These are phyloP conservation scores for Phyllosticta capitalensis DNA, from an alignment of 2,329 filamentous ascomycete species.

Conservation along the genomic window DNA sequence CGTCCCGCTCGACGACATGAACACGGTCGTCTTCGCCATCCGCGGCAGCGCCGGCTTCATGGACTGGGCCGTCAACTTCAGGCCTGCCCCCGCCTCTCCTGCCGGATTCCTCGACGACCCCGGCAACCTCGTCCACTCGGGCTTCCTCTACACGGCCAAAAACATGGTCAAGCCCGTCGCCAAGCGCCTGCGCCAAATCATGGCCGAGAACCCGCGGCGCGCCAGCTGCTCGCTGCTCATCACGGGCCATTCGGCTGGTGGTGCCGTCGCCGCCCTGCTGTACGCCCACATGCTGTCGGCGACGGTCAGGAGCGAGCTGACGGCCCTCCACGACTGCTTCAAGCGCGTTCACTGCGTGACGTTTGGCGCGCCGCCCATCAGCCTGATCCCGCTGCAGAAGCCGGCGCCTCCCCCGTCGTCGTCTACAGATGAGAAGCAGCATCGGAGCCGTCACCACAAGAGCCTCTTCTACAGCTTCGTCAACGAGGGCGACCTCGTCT, in stretches of 20 bases:
- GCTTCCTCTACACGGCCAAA: conserved; percentile 66
- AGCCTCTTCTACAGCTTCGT: conserved; percentile 71
- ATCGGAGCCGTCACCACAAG: conserved; percentile 37
- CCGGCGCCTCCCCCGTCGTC: conserved; percentile 37
- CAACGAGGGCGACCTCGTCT: conserved; percentile 79
- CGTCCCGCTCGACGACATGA: conserved; percentile 65
- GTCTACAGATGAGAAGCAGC: too few relatives aligned
- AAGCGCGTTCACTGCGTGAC: conserved; percentile 75
- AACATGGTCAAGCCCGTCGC: conserved; percentile 69
- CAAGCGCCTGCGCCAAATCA: conserved; percentile 55
- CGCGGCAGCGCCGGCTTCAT: conserved; percentile 70
- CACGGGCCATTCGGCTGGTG: conserved; percentile 79
- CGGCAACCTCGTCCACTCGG: conserved; percentile 69
- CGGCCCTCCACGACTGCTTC: conserved; percentile 58
- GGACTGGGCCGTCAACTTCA: conserved; percentile 81
- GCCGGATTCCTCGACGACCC: conserved; percentile 65
- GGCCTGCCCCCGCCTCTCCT: conserved; percentile 57
- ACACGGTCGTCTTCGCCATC: conserved; percentile 75
- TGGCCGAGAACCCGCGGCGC: conserved; percentile 61
- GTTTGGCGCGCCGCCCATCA: conserved; percentile 75
- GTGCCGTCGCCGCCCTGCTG: conserved; percentile 69
- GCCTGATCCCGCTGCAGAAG: conserved; percentile 57
- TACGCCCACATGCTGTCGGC: conserved; percentile 71
- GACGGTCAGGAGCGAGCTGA: conserved; percentile 58
- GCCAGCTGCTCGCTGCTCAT: conserved; percentile 63